Evolutionary conservation across 2,329 filamentous ascomycete species (phyloP), one percentile per base, ranked within the genome.

Genomic region (Xylaria sp.): DNA sequence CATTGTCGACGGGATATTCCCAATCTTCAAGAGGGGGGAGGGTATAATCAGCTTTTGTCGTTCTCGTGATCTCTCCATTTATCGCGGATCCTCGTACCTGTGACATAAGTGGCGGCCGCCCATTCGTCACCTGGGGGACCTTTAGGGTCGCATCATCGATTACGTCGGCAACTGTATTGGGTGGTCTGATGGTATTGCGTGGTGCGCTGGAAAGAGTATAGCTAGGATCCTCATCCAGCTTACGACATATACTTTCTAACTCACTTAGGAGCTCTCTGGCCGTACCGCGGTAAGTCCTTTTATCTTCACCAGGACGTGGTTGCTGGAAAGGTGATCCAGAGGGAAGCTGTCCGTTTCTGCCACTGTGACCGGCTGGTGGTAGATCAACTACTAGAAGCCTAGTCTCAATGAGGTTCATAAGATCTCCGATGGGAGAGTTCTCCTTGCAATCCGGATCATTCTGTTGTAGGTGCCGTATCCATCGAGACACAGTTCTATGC

Each of bases 1-100:
- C 28, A 39, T 64, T 64, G 10, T 68, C 65, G n/a, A 68, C 41
- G 23, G 52, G 66, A 51, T 56, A 70, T 15, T 59, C 55, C 66
- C 62, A 68, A 20, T 60, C 51, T 23, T 66, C 33, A 15, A 66
- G 56, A 41, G 62, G 41, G 8, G 51, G 55, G 3, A 65, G 48
- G 4, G 54, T 48, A 33, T 60, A 65, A 57, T 64, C 31, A 60
- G 57, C 48, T 52, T 51, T 25, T n/a, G 12, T 39, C 7, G 39
- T 33, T n/a, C 25, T 57, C 5, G 39, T 43, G 20, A 33, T 59
- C 15, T 31, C 56, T 48, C 39, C 9, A 31, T 59, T 46, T 13
- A 52, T 12, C 15, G 25, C 12, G 23, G 28, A 13, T 12, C 23
- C 49, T 28, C 49, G 49, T 52, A 52, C 49, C 49, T 52, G 49